Base-by-base conservation (phyloP, 345 rosid genomes). In the Heritiera fomes region DNA sequence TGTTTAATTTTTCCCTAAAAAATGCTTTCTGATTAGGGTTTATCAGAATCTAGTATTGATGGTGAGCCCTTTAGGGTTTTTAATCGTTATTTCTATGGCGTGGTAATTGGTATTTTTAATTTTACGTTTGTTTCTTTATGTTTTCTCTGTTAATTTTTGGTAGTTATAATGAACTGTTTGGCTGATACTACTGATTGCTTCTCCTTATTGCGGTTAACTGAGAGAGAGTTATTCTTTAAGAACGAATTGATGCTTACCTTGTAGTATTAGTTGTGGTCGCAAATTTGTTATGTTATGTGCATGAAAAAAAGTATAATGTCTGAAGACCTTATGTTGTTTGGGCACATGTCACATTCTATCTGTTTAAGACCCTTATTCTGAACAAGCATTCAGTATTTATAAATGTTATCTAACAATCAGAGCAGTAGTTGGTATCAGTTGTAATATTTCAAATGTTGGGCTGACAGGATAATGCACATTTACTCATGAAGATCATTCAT, bases 11-110 rank as follows among this genome's bases (percentile, higher is more conserved):
- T 14, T 77, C 14, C 68, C n/a, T 30, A 32, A 34, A 45, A 28
- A 14, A n/a, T 73, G 65, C 2, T 72, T 41, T 72, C 53, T 41
- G 80, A 18, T 62, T 67, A 60, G 49, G 43, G 30, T 49, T 68
- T 68, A 9, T 55, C 32, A 38, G 63, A 65, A 20, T 60, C 34
- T 77, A 12, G 14, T 34, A 15, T 40, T 28, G 15, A 49, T 43
- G 8, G 63, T 63, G 56, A 64, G 58, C 59, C 63, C 38, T 76
- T 68, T 84, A 87, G 88, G 88, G 84, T 86, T 86, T 84, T 73
- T 5, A 66, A 66, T 41, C n/a, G 8, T 50, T 15, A 53, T 18
- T 56, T 3, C 45, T 32, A 2, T 23, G 60, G 40, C 15, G 14
- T 3, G 17, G 53, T 60, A 46, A 71, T 49, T 30, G 30, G 28